Conservation (phyloP, 305 asterid species). For the Fraxinus baroniana region DNA sequence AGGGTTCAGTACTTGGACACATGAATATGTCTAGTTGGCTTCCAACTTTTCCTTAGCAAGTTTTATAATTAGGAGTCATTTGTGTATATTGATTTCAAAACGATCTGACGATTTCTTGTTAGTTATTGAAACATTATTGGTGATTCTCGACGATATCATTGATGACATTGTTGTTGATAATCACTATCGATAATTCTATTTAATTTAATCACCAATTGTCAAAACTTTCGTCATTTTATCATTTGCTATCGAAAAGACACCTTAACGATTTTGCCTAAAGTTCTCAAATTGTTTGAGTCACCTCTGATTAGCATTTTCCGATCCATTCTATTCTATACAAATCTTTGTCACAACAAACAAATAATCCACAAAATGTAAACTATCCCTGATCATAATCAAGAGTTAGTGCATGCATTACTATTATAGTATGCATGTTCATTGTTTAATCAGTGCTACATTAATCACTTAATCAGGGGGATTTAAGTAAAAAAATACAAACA, state of each 20-base stretch:
- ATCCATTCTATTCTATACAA: background rate
- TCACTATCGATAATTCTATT: background rate
- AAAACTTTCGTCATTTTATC: background rate
- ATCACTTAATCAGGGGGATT: background rate
- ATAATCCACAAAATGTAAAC: background rate
- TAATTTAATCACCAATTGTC: background rate
- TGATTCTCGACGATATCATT: background rate
- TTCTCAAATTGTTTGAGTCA: background rate
- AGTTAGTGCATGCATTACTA: background rate
- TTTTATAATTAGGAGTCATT: no score
- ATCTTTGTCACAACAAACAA: background rate
- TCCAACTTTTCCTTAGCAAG: background rate
- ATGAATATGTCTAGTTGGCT: background rate
- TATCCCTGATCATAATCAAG: background rate
- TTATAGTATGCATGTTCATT: no score
- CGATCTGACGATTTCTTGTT: background rate
- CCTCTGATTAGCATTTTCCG: background rate
- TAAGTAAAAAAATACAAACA: background rate
- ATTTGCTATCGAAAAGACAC: background rate
- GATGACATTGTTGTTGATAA: background rate
- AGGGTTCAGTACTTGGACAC: background rate
- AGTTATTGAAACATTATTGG: background rate
- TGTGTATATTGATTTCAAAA: background rate
- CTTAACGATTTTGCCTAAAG: background rate
- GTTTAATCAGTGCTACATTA: no score